phyloP scores from a whole-genome alignment of 345 rosid species.

The Limnanthes douglasii region DNA sequence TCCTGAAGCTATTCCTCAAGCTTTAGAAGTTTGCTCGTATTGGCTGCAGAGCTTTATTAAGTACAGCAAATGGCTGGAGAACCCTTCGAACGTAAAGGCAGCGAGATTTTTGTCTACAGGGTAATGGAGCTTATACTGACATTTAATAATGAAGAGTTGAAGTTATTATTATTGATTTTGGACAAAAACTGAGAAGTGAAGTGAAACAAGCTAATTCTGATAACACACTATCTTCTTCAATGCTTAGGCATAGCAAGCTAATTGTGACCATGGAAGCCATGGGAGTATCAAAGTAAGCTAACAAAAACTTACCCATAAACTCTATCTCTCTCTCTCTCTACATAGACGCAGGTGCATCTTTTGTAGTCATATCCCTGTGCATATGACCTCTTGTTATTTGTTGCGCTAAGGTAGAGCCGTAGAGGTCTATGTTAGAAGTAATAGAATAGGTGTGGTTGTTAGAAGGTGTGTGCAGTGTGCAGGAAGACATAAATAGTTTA shows the following conservation, averaged over 20 bases:
- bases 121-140: conserved; percentile 22
- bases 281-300: conserved; percentile 46
- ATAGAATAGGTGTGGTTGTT: too few relatives aligned
- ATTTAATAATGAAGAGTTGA: not conserved
- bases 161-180: not conserved
- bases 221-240: conserved; percentile 4
- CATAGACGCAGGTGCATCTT: too few relatives aligned
- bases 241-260: conserved; percentile 65
- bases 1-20: conserved; percentile 56
- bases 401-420: too few relatives aligned
- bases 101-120: conserved; percentile 76
- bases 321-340: too few relatives aligned
- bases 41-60: conserved; percentile 94
- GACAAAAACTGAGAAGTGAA: not conserved
- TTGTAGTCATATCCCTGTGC: too few relatives aligned
- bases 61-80: conserved; percentile 91
- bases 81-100: conserved; percentile 77
- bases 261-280: conserved; percentile 56
- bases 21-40: conserved; percentile 70
- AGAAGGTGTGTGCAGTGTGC: too few relatives aligned
- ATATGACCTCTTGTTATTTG: too few relatives aligned
- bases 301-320: conserved; percentile 4
- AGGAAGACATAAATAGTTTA: not conserved
- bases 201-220: not conserved
- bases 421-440: too few relatives aligned